These are phyloP conservation scores for Argentina anserina DNA, from an alignment of 306 rosid species.

Conservation along the genomic window DNA sequence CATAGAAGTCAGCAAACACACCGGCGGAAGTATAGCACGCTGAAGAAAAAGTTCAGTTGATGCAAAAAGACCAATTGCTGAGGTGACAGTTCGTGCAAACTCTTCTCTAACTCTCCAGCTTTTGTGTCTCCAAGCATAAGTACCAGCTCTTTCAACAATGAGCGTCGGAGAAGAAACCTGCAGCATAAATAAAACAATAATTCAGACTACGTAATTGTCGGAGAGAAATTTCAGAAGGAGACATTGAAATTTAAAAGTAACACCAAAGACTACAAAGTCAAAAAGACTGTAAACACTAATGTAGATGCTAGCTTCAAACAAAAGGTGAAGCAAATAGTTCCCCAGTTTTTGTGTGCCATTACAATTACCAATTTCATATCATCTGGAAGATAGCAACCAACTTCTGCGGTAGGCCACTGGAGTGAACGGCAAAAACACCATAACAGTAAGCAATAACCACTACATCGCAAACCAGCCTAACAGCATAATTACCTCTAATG, in stretches of 20 bases:
- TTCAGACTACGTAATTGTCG: not conserved
- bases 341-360: not conserved
- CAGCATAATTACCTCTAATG: not conserved
- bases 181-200: not conserved
- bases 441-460: not conserved
- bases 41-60: constrained; percentile 92
- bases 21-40: constrained; percentile 88
- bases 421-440: not conserved
- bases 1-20: constrained; percentile 37
- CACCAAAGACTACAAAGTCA: not conserved
- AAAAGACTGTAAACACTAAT: too few relatives aligned
- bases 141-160: constrained; percentile 96
- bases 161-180: constrained; percentile 98
- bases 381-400: not conserved
- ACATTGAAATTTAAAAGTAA: too few relatives aligned
- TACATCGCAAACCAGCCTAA: not conserved
- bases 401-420: not conserved
- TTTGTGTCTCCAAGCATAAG: constrained; percentile 89
- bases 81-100: constrained; percentile 91
- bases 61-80: constrained; percentile 88
- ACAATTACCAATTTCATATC: not conserved
- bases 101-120: constrained; percentile 99
- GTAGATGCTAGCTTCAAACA: not conserved
- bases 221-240: not conserved
- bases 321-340: too few relatives aligned